Percentiles rank a stretch among this genome's conserved stretches.
Conservation (phyloP, 2,329 filamentous ascomycete genomes). For the Grosmannia huntii region DNA sequence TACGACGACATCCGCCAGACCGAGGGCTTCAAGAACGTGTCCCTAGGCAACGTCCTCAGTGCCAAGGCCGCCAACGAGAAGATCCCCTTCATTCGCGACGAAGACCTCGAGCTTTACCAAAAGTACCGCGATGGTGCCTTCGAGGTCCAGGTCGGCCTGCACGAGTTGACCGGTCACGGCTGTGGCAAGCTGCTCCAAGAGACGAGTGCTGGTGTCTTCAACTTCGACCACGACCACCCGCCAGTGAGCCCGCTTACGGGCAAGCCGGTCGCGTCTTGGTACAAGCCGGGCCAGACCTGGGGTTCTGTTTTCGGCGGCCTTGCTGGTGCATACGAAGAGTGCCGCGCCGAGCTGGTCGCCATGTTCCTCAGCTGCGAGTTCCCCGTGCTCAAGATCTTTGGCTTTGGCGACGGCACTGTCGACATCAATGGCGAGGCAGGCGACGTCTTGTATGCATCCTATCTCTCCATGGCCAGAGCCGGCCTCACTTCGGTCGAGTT, state of each 20-base stretch:
- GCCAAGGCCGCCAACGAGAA: slow-evolving; percentile 88
- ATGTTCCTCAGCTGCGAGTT: slow-evolving; percentile 89
- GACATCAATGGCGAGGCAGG: slow-evolving; percentile 68
- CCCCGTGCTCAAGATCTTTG: slow-evolving; percentile 77
- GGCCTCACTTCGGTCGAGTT: slow-evolving; percentile 80
- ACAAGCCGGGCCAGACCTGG: slow-evolving; percentile 94
- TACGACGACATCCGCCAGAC: slow-evolving; percentile 70
- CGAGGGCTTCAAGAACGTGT: slow-evolving; percentile 86
- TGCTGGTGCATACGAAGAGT: slow-evolving; percentile 85
- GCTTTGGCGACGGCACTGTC: slow-evolving; percentile 64
- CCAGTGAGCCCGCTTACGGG: slow-evolving; percentile 68
- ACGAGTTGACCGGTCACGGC: slow-evolving; percentile 77
- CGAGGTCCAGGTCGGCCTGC: slow-evolving; percentile 89
- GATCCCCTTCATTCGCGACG: slow-evolving; percentile 74
- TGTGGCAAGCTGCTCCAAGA: slow-evolving; percentile 92
- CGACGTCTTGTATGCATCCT: slow-evolving; percentile 76
- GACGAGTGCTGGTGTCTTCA: slow-evolving; percentile 67
- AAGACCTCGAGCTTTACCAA: slow-evolving; percentile 65
- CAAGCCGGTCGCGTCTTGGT: slow-evolving; percentile 73
- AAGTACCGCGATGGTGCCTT: slow-evolving; percentile 80
- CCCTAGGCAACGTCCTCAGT: slow-evolving; percentile 80
- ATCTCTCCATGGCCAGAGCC: slow-evolving; percentile 89
- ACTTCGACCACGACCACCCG: slow-evolving; percentile 75
- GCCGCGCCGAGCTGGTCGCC: slow-evolving; percentile 83
- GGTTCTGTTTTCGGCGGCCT: slow-evolving; percentile 81